These are phyloP conservation scores for Oemleria cerasiformis DNA, from an alignment of 306 rosid genomes.

Conservation along the genomic window DNA sequence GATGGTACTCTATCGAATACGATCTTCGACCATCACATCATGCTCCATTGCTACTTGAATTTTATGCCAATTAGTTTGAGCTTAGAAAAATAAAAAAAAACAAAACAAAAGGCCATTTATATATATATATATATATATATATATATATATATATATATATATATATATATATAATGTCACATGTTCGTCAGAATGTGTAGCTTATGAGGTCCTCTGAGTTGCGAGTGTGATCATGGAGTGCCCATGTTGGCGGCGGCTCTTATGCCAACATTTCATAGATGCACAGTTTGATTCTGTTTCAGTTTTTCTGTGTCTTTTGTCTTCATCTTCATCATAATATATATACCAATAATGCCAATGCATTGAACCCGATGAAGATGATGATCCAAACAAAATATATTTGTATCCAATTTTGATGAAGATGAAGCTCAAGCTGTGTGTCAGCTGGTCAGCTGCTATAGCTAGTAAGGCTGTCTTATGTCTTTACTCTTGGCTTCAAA, in stretches of 20 bases:
- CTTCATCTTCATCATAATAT: neutral
- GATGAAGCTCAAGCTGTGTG: neutral
- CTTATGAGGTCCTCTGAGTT: too few relatives aligned
- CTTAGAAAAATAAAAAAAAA: too few relatives aligned
- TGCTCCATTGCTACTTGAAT: too few relatives aligned
- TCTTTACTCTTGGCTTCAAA: neutral
- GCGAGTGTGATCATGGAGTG: constrained; percentile 9
- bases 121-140: too few relatives aligned
- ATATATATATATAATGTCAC: neutral
- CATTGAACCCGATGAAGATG: neutral
- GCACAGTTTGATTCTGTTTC: constrained; percentile 13
- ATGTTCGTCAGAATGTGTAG: constrained; percentile 35
- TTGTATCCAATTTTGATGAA: neutral
- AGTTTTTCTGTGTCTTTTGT: neutral
- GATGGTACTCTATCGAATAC: too few relatives aligned
- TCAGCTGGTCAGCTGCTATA: neutral
- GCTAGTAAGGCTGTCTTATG: neutral
- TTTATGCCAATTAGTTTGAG: too few relatives aligned
- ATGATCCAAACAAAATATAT: neutral
- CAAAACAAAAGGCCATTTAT: neutral
- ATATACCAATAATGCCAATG: neutral
- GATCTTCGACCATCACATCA: too few relatives aligned
- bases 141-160: too few relatives aligned
- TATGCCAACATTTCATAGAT: constrained; percentile 24
- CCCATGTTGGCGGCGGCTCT: constrained; percentile 42